Conservation (phyloP, 2,329 filamentous ascomycete species). For the Orbilia oligospora region DNA sequence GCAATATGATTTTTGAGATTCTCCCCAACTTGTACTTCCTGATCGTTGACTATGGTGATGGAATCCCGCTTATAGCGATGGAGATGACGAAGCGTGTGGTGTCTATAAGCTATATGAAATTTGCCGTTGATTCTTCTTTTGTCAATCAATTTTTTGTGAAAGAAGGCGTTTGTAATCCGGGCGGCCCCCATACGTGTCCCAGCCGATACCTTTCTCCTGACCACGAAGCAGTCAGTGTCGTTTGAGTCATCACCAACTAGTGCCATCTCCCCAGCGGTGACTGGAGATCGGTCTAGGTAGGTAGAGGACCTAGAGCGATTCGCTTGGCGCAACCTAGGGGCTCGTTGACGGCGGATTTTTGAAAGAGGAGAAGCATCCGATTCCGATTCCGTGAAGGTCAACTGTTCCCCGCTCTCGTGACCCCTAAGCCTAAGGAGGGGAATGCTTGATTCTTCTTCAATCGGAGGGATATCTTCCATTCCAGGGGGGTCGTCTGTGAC, state of each 20-base stretch:
- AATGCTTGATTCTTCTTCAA: background rate
- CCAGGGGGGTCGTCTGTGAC: background rate
- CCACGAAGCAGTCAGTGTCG: slow-evolving; percentile 1
- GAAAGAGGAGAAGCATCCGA: background rate
- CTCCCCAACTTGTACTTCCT: slow-evolving; percentile 2
- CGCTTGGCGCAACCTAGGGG: background rate
- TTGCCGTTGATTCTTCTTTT: slow-evolving; percentile 6
- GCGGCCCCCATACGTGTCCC: slow-evolving; percentile 13
- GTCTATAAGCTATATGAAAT: slow-evolving; percentile 6
- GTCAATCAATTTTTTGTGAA: background rate
- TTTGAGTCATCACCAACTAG: background rate
- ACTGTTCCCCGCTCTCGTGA: background rate
- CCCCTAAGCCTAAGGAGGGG: background rate
- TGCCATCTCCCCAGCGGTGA: slow-evolving; percentile 19
- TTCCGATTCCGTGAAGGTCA: background rate
- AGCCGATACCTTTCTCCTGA: slow-evolving; percentile 3
- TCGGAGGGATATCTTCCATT: slow-evolving; percentile 9
- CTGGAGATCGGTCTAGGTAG: background rate
- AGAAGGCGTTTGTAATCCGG: slow-evolving; percentile 14
- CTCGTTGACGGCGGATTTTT: background rate
- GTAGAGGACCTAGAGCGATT: background rate
- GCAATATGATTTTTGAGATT: slow-evolving; percentile 38
- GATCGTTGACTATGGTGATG: slow-evolving; percentile 34
- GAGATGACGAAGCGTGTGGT: slow-evolving; percentile 35
- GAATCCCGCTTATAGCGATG: slow-evolving; percentile 22